These are phyloP conservation scores for Cladophialophora psammophila DNA, from an alignment of 2,329 filamentous ascomycete genomes.

Conservation along the genomic window DNA sequence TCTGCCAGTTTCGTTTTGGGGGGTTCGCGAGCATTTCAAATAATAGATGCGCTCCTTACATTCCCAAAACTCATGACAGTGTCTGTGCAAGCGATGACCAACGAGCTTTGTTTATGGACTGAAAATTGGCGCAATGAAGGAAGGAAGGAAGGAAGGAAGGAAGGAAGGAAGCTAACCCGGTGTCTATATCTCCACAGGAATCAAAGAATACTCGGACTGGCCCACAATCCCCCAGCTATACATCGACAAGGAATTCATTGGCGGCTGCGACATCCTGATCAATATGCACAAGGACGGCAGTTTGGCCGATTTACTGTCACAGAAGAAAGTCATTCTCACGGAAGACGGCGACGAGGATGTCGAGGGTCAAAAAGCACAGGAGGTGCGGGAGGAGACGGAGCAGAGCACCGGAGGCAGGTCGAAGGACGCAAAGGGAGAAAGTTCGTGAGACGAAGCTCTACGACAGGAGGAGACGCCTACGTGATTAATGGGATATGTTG, in stretches of 20 bases:
- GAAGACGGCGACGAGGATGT: constrained; percentile 51
- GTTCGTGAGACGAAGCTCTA: constrained; percentile 21
- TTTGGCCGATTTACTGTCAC: constrained; percentile 86
- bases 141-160: not conserved
- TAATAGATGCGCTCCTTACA: too few species aligned
- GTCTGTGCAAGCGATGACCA: not conserved
- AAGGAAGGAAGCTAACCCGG: not conserved
- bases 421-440: constrained; percentile 39
- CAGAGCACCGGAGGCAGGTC: constrained; percentile 36
- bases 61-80: too few species aligned
- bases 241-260: constrained; percentile 92
- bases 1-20: not conserved
- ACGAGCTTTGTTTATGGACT: not conserved
- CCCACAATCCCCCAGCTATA: constrained; percentile 98
- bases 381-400: constrained; percentile 30
- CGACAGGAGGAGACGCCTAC: not conserved
- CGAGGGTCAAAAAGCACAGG: constrained; percentile 34
- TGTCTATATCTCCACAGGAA: constrained; percentile 64
- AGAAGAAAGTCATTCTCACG: constrained; percentile 82
- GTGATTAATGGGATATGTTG: not conserved
- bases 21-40: too few species aligned
- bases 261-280: constrained; percentile 96
- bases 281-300: constrained; percentile 97
- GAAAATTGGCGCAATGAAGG: too few species aligned
- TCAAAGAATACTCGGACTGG: constrained; percentile 99